These are phyloP conservation scores for Mediolabrus comicus DNA, from an alignment of 108 stramenopile species.

Conservation along the genomic window DNA sequence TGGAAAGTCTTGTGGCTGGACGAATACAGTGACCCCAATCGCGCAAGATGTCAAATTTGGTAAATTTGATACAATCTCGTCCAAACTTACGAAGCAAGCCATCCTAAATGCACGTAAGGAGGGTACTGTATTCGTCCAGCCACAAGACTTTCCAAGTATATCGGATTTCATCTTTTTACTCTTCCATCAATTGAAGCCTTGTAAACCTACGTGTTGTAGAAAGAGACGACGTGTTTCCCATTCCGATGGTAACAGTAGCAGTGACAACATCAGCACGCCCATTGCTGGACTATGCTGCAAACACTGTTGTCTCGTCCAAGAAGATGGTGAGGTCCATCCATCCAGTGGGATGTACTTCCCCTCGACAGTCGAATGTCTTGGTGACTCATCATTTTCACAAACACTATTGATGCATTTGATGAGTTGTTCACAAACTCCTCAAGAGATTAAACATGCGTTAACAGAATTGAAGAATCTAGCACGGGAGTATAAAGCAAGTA, in stretches of 20 bases:
- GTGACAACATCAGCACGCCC: background rate
- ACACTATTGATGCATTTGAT: constrained; percentile 5
- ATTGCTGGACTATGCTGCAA: constrained; percentile 5
- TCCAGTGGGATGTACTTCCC: constrained; percentile 7
- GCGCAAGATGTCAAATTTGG: background rate
- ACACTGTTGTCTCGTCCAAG: background rate
- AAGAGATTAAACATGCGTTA: background rate
- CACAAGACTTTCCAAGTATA: constrained; percentile 6
- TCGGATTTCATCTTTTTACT: constrained; percentile 4
- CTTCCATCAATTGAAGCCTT: constrained; percentile 7
- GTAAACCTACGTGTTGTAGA: background rate
- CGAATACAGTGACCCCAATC: background rate
- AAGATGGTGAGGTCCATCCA: background rate
- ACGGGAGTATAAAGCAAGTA: background rate
- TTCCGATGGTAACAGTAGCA: background rate
- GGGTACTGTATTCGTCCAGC: background rate
- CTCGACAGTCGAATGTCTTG: background rate
- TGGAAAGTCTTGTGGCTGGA: constrained; percentile 14
- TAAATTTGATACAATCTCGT: background rate
- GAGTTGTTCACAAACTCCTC: background rate
- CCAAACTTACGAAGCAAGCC: background rate
- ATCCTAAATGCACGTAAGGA: constrained; percentile 1
- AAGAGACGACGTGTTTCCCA: background rate
- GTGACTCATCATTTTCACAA: constrained; percentile 7
- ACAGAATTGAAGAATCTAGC: constrained; percentile 1